These are phyloP conservation scores for Emmonsiellopsis sp. DNA, from an alignment of 2,329 filamentous ascomycete species.

Conservation along the genomic window DNA sequence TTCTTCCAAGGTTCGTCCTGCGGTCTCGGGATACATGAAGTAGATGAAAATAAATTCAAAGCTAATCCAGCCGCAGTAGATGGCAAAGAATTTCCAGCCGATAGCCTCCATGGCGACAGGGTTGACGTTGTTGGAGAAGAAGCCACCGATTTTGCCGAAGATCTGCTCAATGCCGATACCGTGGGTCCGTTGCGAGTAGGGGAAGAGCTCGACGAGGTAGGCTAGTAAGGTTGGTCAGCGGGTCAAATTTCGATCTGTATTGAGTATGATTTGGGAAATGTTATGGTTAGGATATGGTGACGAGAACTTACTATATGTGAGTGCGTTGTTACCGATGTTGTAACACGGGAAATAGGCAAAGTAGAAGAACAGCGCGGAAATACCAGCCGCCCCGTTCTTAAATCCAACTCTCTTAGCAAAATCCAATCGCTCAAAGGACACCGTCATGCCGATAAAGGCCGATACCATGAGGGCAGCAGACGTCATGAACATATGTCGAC, in stretches of 20 bases:
- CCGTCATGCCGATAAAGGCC: constrained; percentile 49
- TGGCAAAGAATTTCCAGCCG: constrained; percentile 37
- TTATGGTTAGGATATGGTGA: constrained; percentile 17
- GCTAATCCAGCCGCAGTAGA: constrained; percentile 35
- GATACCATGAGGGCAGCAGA: constrained; percentile 44
- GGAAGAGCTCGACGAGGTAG: constrained; percentile 52
- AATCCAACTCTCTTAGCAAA: constrained; percentile 25
- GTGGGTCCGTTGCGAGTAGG: constrained; percentile 48
- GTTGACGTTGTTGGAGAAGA: constrained; percentile 43
- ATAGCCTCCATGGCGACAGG: constrained; percentile 37
- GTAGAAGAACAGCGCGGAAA: constrained; percentile 47
- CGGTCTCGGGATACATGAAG: constrained; percentile 39
- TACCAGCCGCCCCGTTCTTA: constrained; percentile 30
- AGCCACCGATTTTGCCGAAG: constrained; percentile 42
- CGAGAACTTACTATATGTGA: constrained; percentile 45
- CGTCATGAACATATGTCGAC: constrained; percentile 35
- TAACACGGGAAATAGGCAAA: constrained; percentile 53
- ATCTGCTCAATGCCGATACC: constrained; percentile 52
- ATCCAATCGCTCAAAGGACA: constrained; percentile 36
- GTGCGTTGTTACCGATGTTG: constrained; percentile 58
- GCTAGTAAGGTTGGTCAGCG: constrained; percentile 15
- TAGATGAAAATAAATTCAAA: constrained; percentile 37
- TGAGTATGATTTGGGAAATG: background rate
- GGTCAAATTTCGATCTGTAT: background rate
- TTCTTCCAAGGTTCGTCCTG: constrained; percentile 36